phyloP scores from a whole-genome alignment of 257 asterid species.

The Mitragyna speciosa region DNA sequence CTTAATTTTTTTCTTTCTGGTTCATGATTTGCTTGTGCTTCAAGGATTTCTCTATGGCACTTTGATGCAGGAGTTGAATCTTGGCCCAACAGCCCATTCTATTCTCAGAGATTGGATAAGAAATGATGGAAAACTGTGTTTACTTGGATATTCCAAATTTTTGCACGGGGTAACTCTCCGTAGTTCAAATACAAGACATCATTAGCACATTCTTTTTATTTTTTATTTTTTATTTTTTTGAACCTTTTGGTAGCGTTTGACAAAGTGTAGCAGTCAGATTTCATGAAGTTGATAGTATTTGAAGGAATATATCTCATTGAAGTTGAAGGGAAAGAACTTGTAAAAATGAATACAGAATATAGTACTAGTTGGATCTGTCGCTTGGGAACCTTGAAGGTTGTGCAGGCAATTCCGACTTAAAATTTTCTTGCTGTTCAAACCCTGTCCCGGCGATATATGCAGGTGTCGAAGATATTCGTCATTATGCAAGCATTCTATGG shows the following conservation, averaged over 20 bases:
- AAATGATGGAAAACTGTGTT: slow-evolving; percentile 68
- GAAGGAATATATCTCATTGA: not conserved
- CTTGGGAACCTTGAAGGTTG: not conserved
- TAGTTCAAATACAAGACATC: slow-evolving; percentile 66
- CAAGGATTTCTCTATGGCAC: not conserved
- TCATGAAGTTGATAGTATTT: not conserved
- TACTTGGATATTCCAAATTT: slow-evolving; percentile 81
- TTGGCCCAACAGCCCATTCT: slow-evolving; percentile 70
- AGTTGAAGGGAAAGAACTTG: slow-evolving; percentile 3
- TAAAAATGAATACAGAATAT: slow-evolving; percentile 10
- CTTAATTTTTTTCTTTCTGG: not conserved
- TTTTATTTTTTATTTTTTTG: not conserved
- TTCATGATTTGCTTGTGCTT: not conserved
- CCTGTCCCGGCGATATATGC: not conserved
- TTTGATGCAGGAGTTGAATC: slow-evolving; percentile 68
- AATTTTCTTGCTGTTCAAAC: not conserved
- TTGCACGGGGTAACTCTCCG: slow-evolving; percentile 92
- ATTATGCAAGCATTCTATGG: not conserved
- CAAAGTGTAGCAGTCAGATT: not conserved
- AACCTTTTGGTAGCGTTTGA: slow-evolving; percentile 1
- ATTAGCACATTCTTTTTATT: slow-evolving; percentile 26
- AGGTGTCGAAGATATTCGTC: not conserved
- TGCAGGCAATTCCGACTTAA: not conserved
- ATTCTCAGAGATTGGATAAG: slow-evolving; percentile 77
- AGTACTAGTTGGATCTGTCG: not conserved